Conservation (phyloP, 257 asterid genomes). For the Verbena officinalis region DNA sequence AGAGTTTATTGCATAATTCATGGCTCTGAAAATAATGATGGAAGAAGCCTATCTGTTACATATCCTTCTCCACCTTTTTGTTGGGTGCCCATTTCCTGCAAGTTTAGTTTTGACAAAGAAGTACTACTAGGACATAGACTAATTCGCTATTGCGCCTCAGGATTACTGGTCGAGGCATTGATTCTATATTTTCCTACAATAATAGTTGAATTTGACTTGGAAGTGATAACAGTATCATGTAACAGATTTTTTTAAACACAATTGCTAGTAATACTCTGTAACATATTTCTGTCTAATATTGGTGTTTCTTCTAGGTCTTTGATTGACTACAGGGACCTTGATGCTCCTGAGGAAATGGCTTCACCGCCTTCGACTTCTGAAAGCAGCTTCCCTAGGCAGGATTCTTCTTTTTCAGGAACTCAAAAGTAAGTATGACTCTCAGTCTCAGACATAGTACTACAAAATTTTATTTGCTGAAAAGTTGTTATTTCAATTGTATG, state of each 20-base stretch:
- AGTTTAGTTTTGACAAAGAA: too few species aligned
- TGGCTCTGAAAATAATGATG: too few species aligned
- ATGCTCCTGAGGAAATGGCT: slow-evolving; percentile 50
- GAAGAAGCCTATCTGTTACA: too few species aligned
- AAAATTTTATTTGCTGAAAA: slow-evolving; percentile 5
- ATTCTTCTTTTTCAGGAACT: slow-evolving; percentile 34
- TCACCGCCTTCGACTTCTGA: slow-evolving; percentile 39
- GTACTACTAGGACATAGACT: too few species aligned
- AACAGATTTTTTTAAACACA: neutral
- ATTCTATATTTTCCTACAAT: too few species aligned
- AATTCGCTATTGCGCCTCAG: too few species aligned
- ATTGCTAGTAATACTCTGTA: slow-evolving; percentile 12
- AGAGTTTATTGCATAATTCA: too few species aligned
- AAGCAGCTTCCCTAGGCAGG: slow-evolving; percentile 36
- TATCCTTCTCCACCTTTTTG: too few species aligned
- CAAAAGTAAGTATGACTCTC: slow-evolving; percentile 37
- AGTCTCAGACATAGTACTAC: neutral
- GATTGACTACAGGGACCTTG: slow-evolving; percentile 58
- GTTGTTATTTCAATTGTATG: neutral
- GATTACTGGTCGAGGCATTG: too few species aligned
- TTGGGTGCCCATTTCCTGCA: too few species aligned
- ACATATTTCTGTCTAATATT: slow-evolving; percentile 20
- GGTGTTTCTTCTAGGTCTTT: slow-evolving; percentile 40
- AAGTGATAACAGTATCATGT: neutral
- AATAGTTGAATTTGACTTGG: too few species aligned